phyloP scores from a whole-genome alignment of 305 asterid genomes.

The Solanum hybrid region DNA sequence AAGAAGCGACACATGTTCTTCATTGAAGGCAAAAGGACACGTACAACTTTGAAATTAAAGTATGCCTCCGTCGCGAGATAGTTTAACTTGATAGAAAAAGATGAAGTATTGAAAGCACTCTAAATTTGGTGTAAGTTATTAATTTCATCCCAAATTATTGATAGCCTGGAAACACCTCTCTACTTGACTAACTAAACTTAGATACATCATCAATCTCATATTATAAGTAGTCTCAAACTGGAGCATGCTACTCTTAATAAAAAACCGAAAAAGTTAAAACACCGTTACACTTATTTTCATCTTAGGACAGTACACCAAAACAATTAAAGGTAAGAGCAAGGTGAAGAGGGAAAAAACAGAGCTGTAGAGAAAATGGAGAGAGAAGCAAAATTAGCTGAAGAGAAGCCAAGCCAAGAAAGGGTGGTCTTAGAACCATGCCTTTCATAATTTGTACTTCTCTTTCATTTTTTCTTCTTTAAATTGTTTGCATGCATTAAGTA shows the following conservation, averaged over 20 bases:
- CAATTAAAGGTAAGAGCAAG: not conserved
- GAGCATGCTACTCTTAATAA: not conserved
- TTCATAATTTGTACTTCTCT: not conserved
- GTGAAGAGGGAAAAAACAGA: not conserved
- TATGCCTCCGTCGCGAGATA: too few species aligned
- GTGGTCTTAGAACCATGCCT: not conserved
- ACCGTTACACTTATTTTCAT: too few species aligned
- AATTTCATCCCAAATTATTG: too few species aligned
- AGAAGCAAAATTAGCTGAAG: not conserved
- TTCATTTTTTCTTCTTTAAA: not conserved
- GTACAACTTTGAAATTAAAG: not conserved
- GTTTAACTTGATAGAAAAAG: not conserved
- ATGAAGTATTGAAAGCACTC: too few species aligned
- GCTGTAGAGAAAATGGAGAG: not conserved
- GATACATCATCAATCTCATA: too few species aligned
- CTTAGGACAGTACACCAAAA: not conserved
- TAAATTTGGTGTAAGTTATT: too few species aligned
- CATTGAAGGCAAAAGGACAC: not conserved
- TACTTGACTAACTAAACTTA: too few species aligned
- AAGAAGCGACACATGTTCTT: not conserved
- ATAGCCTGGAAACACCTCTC: accelerated
- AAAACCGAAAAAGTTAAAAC: too few species aligned
- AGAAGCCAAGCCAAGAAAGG: not conserved
- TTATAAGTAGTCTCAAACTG: too few species aligned
- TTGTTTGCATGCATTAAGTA: not conserved